A percentile compares a stretch with the other conserved stretches of the same genome.
These are phyloP conservation scores for Obelidium mucronatum DNA, from an alignment of 192 early-diverging fungal genomes.

Conservation along the genomic window DNA sequence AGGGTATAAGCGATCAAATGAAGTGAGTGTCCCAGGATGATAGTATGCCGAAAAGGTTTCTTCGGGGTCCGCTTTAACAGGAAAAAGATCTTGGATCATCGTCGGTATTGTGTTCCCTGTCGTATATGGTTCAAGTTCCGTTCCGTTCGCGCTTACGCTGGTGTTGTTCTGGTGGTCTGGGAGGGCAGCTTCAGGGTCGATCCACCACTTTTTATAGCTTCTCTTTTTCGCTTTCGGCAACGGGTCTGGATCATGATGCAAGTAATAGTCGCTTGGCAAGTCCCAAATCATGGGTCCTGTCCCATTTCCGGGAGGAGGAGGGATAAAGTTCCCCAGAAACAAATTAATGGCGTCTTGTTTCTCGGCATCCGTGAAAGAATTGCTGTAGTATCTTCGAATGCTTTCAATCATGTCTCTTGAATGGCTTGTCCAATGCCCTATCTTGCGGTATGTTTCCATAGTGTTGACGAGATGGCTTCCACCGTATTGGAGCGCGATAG, in stretches of 20 bases:
- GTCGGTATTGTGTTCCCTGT: not conserved
- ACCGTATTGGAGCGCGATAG: constrained; percentile 88
- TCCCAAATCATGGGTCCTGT: constrained; percentile 72
- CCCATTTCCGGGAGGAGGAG: not conserved
- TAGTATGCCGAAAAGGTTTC: constrained; percentile 91
- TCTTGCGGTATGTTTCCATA: constrained; percentile 96
- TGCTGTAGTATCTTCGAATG: constrained; percentile 89
- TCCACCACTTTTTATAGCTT: constrained; percentile 47
- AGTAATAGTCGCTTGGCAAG: constrained; percentile 73
- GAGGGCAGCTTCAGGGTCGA: not conserved
- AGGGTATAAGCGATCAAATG: constrained; percentile 80
- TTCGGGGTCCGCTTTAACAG: constrained; percentile 38
- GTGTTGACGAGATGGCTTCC: constrained; percentile 98
- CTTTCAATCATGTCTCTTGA: constrained; percentile 96
- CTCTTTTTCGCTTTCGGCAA: not conserved
- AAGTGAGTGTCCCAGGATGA: constrained; percentile 76
- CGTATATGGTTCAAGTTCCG: too few species aligned
- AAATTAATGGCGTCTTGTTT: constrained; percentile 95
- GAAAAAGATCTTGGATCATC: too few species aligned
- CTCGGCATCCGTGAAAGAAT: constrained; percentile 95
- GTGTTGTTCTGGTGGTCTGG: not conserved
- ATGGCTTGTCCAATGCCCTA: constrained; percentile 93
- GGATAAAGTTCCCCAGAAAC: constrained; percentile 80
- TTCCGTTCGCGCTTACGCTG: not conserved
- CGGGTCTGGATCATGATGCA: constrained; percentile 66